Percentiles rank a stretch among this genome's conserved stretches.
Evolutionary conservation across 2,329 filamentous ascomycete genomes (phyloP).

Genomic region (Aspergillus sp.): DNA sequence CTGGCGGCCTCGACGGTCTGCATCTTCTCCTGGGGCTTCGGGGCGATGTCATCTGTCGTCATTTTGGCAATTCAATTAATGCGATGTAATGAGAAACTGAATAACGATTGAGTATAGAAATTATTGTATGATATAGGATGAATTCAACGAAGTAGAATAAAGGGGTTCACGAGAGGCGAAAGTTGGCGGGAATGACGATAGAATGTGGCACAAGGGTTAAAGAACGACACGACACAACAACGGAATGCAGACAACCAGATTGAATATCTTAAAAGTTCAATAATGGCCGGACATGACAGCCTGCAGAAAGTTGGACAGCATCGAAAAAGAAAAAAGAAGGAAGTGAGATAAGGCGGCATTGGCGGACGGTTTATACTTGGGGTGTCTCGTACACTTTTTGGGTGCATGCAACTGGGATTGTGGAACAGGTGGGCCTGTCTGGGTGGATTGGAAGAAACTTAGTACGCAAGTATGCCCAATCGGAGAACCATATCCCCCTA

Average conservation of each 20-base stretch:
- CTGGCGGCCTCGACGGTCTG: slow-evolving; percentile 14
- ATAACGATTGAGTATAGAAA: background rate
- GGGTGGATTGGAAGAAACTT: background rate
- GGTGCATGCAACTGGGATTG: background rate
- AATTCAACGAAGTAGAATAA: too few relatives aligned
- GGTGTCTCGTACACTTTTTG: background rate
- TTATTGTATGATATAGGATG: background rate
- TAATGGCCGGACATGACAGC: background rate
- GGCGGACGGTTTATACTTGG: background rate
- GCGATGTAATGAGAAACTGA: background rate
- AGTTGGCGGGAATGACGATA: too few relatives aligned
- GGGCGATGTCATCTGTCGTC: slow-evolving; percentile 2
- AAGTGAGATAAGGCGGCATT: background rate
- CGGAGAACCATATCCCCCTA: background rate
- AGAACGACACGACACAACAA: background rate
- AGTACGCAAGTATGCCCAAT: background rate
- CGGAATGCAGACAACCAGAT: background rate
- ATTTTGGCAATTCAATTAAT: background rate
- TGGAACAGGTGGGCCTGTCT: background rate
- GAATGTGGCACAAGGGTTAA: background rate
- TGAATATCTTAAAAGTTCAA: background rate
- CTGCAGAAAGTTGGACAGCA: background rate
- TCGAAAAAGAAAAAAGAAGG: background rate
- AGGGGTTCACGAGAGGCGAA: too few relatives aligned
- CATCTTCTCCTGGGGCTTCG: slow-evolving; percentile 1